Percentiles rank a stretch among this genome's conserved stretches.
These are phyloP conservation scores for Mycena leptocephala DNA, from an alignment of 768 basidiomycete species.

Conservation along the genomic window DNA sequence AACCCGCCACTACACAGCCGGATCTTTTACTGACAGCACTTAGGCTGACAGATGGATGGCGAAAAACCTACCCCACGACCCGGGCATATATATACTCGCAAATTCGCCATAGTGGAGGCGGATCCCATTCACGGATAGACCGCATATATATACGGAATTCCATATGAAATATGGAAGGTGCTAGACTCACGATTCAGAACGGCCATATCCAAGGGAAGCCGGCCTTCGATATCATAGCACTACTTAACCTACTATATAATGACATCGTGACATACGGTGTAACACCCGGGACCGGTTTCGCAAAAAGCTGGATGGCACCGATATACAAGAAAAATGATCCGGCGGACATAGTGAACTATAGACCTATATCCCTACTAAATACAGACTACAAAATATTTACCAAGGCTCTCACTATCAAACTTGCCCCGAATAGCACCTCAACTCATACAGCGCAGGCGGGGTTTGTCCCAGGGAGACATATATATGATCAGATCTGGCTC, in stretches of 20 bases:
- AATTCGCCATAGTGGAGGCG: too few relatives aligned
- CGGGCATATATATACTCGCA: too few relatives aligned
- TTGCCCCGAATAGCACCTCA: conserved; percentile 16
- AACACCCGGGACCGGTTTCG: conserved; percentile 12
- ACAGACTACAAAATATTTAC: conserved; percentile 35
- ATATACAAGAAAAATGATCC: conserved; percentile 52
- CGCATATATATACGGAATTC: too few relatives aligned
- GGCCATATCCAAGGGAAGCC: neutral
- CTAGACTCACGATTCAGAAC: too few relatives aligned
- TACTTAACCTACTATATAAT: conserved; percentile 15
- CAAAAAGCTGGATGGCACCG: conserved; percentile 42
- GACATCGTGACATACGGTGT: conserved; percentile 22
- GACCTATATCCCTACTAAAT: conserved; percentile 40
- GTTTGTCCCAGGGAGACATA: conserved; percentile 38
- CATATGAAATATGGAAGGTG: too few relatives aligned
- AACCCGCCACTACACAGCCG: too few relatives aligned
- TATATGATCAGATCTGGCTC: conserved; percentile 42
- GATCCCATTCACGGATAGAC: too few relatives aligned
- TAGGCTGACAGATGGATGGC: too few relatives aligned
- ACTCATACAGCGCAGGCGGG: conserved; percentile 45
- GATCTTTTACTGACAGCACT: too few relatives aligned
- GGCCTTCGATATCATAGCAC: conserved; percentile 15
- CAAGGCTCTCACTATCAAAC: conserved; percentile 31
- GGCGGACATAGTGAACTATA: conserved; percentile 38
- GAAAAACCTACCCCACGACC: too few relatives aligned